Evolutionary conservation across 2,329 filamentous ascomycete genomes (phyloP), one percentile per base, ranked within the genome.

Genomic region (Thielaviopsis musarum): DNA sequence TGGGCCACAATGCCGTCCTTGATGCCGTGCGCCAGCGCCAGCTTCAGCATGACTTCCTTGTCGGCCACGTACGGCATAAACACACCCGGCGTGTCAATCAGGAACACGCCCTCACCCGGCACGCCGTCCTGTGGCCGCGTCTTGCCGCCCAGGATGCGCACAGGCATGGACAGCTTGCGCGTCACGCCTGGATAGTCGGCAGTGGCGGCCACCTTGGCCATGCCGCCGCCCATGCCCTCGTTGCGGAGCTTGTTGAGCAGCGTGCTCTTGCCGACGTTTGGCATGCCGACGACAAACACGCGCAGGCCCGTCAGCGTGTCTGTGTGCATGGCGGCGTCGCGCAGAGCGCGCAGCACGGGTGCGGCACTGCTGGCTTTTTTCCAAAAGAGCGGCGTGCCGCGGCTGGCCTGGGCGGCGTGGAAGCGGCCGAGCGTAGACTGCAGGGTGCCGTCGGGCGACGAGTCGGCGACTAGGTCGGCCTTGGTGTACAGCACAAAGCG

Each of bases 181-280:
- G 93, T 98, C 5, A 97, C 79, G 52, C 93, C 93, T 1, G 93
- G 91, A 67, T 96, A 84, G 12, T 85, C 83, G 10, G 93, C 93
- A 1, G 91, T 96, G 63, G 75, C 77, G 45, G 91, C 88, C 1
- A 83, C 91, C 69, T 91, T 94, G 28, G 69, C 64, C 17, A 55
- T 49, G 56, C 59, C 59, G 54, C 54, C 57, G 41, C 56, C 64
- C 64, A 88, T 78, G 49, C 89, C 88, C 19, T 78, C 75, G 49
- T 77, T 79, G 21, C 93, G 84, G 55, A 97, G 78, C 17, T 84
- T 81, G 70, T 98, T 98, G 51, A 98, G 81, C n/a, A 98, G 76
- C 1, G 91, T 90, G 54, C 88, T 95, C 72, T 98, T 98, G 41
- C 93, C 93, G 0, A 95, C 88, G 68, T 98, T 98, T 41, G 93